phyloP scores from a whole-genome alignment of 2,329 filamentous ascomycete species.

The Monosporascus sp. region DNA sequence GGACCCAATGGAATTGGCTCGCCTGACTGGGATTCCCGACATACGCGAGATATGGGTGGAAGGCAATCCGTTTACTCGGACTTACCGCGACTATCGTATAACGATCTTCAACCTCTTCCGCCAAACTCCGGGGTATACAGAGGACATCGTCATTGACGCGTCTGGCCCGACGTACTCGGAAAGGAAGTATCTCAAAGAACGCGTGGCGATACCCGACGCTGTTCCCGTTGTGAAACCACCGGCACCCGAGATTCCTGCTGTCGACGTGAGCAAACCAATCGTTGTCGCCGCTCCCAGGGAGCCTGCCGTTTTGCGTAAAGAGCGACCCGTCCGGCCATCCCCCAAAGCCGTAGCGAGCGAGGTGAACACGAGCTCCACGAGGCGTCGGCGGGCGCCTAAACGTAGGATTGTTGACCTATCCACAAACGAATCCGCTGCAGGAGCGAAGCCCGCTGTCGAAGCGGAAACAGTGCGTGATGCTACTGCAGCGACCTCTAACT shows the following conservation, averaged over 20 bases:
- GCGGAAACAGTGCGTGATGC: slow-evolving; percentile 17
- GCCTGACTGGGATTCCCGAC: slow-evolving; percentile 85
- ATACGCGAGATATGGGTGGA: slow-evolving; percentile 89
- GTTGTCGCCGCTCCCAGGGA: slow-evolving; percentile 49
- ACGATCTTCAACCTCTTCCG: slow-evolving; percentile 96
- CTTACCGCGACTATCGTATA: slow-evolving; percentile 78
- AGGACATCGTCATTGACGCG: slow-evolving; percentile 87
- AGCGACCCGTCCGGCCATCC: slow-evolving; percentile 40
- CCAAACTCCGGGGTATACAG: slow-evolving; percentile 79
- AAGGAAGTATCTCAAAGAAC: slow-evolving; percentile 76
- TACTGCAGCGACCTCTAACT: slow-evolving; percentile 8
- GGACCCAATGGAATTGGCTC: slow-evolving; percentile 87
- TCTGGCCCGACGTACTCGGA: slow-evolving; percentile 80
- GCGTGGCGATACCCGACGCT: slow-evolving; percentile 68
- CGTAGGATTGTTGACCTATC: slow-evolving; percentile 62
- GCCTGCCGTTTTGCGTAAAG: slow-evolving; percentile 52
- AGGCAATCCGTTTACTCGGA: slow-evolving; percentile 87
- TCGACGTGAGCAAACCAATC: slow-evolving; percentile 65
- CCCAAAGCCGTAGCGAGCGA: slow-evolving; percentile 53
- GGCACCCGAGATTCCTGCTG: slow-evolving; percentile 55
- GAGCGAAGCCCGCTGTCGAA: slow-evolving; percentile 14
- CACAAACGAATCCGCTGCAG: slow-evolving; percentile 38
- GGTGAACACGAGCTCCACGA: slow-evolving; percentile 52
- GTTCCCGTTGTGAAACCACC: slow-evolving; percentile 73
- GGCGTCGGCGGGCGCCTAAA: slow-evolving; percentile 57